phyloP scores from a whole-genome alignment of 768 basidiomycete species.

The Lactarius hengduanensis region DNA sequence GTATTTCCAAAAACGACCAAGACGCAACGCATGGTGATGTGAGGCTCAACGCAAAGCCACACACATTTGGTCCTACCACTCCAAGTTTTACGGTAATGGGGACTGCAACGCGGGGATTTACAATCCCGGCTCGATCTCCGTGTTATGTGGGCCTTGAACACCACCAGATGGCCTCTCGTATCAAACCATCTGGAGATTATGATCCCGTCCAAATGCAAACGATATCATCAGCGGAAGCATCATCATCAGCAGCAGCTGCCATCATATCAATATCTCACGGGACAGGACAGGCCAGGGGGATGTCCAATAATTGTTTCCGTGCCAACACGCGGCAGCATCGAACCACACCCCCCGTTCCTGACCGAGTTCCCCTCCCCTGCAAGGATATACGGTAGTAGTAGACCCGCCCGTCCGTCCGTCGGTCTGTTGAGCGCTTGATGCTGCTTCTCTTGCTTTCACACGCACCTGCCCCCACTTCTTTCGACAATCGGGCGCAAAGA shows the following conservation, averaged over 20 bases:
- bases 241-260: not conserved
- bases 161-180: not conserved
- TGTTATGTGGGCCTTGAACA: not conserved
- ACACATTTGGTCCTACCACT: not conserved
- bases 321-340: constrained; percentile 5
- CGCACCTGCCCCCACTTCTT: not conserved
- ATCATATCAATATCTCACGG: not conserved
- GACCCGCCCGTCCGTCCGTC: not conserved
- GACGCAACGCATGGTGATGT: not conserved
- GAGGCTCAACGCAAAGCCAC: not conserved
- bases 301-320: constrained; percentile 2
- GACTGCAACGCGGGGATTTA: not conserved
- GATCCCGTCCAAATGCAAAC: not conserved
- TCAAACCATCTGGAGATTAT: not conserved
- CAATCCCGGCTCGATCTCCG: not conserved
- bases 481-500: not conserved
- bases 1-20: not conserved
- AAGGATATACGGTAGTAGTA: not conserved
- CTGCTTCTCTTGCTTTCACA: not conserved
- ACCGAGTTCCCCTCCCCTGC: not conserved
- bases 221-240: not conserved
- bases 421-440: not conserved
- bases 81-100: not conserved
- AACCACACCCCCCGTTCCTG: constrained; percentile 1
- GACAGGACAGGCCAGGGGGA: not conserved